phyloP scores from a whole-genome alignment of 2,329 filamentous ascomycete genomes.

The Calonectria honghensis region DNA sequence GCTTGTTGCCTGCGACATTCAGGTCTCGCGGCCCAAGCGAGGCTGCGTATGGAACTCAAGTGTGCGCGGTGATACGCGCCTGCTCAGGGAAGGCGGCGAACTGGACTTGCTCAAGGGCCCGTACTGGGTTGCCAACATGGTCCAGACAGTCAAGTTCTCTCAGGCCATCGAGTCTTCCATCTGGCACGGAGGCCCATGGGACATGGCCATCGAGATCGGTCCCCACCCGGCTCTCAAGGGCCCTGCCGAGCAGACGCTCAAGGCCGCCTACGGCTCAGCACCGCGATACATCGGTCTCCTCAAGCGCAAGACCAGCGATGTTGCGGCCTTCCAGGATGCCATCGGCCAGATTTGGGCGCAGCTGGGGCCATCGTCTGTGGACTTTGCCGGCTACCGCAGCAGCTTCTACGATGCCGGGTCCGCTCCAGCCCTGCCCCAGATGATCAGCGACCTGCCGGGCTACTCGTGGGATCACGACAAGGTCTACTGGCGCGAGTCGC shows the following conservation, averaged over 20 bases:
- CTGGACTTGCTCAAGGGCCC: slow-evolving; percentile 29
- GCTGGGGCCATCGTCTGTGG: slow-evolving; percentile 15
- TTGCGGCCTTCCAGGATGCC: slow-evolving; percentile 19
- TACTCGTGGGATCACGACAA: slow-evolving; percentile 38
- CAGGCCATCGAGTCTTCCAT: slow-evolving; percentile 51
- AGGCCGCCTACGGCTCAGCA: slow-evolving; percentile 55
- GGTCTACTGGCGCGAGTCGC: slow-evolving; percentile 1
- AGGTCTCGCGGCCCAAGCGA: slow-evolving; percentile 25
- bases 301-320: slow-evolving; percentile 25
- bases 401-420: slow-evolving; percentile 27
- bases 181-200: slow-evolving; percentile 38
- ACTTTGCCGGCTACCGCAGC: slow-evolving; percentile 29
- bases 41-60: slow-evolving; percentile 45
- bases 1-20: slow-evolving; percentile 21
- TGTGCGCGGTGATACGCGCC: slow-evolving; percentile 41
- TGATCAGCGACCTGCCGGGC: slow-evolving; percentile 24
- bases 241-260: slow-evolving; percentile 58
- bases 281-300: slow-evolving; percentile 28
- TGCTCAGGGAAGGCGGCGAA: slow-evolving; percentile 34
- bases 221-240: slow-evolving; percentile 68
- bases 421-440: slow-evolving; percentile 1
- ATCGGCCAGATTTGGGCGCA: slow-evolving; percentile 27
- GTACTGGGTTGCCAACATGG: slow-evolving; percentile 63
- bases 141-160: slow-evolving; percentile 58
- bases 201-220: slow-evolving; percentile 64